Percentiles rank a stretch among this genome's conserved stretches.
These are phyloP conservation scores for Geosmithia putterillii DNA, from an alignment of 2,329 filamentous ascomycete genomes.

Conservation along the genomic window DNA sequence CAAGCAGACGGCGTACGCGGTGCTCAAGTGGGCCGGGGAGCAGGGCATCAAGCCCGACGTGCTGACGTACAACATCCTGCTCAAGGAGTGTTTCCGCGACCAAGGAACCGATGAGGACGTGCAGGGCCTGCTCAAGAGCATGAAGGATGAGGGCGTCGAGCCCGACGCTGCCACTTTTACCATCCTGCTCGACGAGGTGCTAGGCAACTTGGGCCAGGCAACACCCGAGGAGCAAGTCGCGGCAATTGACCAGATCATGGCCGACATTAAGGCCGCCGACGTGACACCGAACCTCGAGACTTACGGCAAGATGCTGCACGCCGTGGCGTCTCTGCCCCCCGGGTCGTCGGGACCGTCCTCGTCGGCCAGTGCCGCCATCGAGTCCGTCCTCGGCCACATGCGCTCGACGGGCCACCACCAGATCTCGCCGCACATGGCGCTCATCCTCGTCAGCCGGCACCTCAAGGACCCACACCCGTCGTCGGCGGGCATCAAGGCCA, in stretches of 20 bases:
- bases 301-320: conserved; percentile 59
- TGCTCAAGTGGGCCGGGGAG: conserved; percentile 47
- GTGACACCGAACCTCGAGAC: conserved; percentile 48
- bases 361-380: conserved; percentile 36
- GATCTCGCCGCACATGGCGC: conserved; percentile 57
- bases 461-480: conserved; percentile 45
- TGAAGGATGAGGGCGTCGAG: conserved; percentile 41
- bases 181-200: conserved; percentile 52
- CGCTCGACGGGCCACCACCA: conserved; percentile 29
- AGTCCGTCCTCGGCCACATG: conserved; percentile 53
- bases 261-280: conserved; percentile 42
- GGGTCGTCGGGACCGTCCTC: conserved; percentile 14
- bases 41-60: conserved; percentile 44
- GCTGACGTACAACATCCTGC: conserved; percentile 56
- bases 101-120: neutral
- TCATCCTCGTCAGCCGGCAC: conserved; percentile 57
- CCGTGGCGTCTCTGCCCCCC: conserved; percentile 19
- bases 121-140: conserved; percentile 41
- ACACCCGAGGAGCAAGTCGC: conserved; percentile 35
- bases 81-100: conserved; percentile 41
- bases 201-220: conserved; percentile 25
- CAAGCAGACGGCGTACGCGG: conserved; percentile 32
- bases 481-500: conserved; percentile 41
- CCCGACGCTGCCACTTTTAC: conserved; percentile 60
- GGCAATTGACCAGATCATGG: conserved; percentile 41